Evolutionary conservation across 2,329 filamentous ascomycete genomes (phyloP).

Genomic region (Exophiala sideris): DNA sequence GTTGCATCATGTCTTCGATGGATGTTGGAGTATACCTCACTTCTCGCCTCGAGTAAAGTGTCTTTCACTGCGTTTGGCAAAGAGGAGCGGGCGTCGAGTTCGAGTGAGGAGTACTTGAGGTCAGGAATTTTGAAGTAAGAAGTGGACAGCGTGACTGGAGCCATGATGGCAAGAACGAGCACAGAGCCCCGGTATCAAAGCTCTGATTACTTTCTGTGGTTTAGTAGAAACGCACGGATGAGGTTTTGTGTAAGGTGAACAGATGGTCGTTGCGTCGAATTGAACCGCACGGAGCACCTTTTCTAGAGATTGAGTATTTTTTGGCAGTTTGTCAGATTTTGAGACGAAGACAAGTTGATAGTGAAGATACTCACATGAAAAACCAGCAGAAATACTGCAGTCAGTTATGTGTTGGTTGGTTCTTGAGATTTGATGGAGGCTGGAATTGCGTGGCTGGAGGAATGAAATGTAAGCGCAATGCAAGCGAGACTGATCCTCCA

Average conservation of each 20-base stretch:
- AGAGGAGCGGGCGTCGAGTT: conserved; percentile 26
- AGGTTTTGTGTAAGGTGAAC: no score
- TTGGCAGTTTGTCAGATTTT: no score
- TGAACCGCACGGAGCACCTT: no score
- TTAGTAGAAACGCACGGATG: no score
- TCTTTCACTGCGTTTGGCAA: conserved; percentile 1
- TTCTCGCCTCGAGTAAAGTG: conserved; percentile 12
- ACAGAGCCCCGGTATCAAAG: background rate
- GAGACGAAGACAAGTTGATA: background rate
- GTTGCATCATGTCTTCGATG: conserved; percentile 17
- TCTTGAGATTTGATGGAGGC: no score
- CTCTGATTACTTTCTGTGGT: conserved; percentile 2
- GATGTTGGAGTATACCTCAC: conserved; percentile 10
- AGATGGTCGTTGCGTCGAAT: no score
- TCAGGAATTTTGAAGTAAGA: conserved; percentile 18
- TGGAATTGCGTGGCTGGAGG: no score
- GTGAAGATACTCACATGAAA: background rate
- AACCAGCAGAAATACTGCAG: no score
- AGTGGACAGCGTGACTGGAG: conserved; percentile 10
- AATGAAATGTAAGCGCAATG: no score
- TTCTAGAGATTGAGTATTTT: no score
- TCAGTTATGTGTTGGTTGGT: no score
- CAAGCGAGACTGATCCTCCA: no score
- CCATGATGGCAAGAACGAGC: conserved; percentile 17
- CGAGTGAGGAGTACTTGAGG: conserved; percentile 27